phyloP scores from a whole-genome alignment of 2,329 filamentous ascomycete genomes.

The Dryadomyces sulphureus region DNA sequence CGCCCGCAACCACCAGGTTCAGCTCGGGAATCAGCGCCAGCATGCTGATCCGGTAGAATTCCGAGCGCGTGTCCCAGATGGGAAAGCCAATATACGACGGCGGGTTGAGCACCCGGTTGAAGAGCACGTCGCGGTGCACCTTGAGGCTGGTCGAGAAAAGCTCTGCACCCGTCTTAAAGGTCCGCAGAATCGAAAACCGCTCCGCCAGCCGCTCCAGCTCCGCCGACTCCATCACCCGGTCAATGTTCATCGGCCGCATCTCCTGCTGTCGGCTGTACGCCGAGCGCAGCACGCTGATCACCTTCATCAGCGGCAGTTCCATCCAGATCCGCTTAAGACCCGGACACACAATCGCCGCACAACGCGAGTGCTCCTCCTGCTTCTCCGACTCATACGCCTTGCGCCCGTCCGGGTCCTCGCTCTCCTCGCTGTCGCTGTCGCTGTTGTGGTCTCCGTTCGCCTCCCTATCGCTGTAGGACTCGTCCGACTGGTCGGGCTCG shows the following conservation, averaged over 20 bases:
- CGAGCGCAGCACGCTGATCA: constrained; percentile 1
- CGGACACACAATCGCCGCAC: constrained; percentile 9
- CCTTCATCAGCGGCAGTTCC: background rate
- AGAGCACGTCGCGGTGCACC: constrained; percentile 11
- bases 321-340: constrained; percentile 5
- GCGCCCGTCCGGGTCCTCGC: no score
- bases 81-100: constrained; percentile 13
- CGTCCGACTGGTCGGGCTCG: background rate
- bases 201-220: constrained; percentile 8
- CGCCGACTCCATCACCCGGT: background rate
- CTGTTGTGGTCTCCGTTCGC: background rate
- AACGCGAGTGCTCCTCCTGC: no score
- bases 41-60: constrained; percentile 40
- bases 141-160: constrained; percentile 21
- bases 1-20: constrained; percentile 52
- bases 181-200: constrained; percentile 26
- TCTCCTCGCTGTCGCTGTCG: constrained; percentile 1
- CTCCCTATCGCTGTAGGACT: background rate
- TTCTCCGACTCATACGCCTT: no score
- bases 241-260: background rate
- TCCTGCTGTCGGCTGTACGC: background rate
- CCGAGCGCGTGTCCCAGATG: constrained; percentile 18
- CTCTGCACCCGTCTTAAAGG: constrained; percentile 33
- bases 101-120: constrained; percentile 19
- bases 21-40: constrained; percentile 52